A percentile compares a stretch with the other conserved stretches of the same genome.
phyloP scores from a whole-genome alignment of 2,329 filamentous ascomycete species.

The Fusarium zealandicum region DNA sequence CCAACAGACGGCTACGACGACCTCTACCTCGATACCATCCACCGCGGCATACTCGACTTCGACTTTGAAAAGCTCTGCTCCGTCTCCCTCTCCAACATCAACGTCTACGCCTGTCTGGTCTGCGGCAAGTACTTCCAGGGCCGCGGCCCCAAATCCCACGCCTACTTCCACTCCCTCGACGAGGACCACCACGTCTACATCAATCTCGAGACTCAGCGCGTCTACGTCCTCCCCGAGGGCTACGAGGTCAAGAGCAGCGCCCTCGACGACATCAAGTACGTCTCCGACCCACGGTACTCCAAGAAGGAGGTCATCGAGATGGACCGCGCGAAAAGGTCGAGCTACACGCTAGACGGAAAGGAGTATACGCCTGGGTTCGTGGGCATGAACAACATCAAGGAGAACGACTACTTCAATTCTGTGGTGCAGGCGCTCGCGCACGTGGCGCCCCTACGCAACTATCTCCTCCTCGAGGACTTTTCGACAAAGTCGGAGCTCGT shows the following conservation, averaged over 20 bases:
- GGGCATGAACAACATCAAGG: conserved; percentile 99
- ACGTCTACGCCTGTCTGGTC: conserved; percentile 96
- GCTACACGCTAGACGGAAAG: conserved; percentile 81
- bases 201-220: conserved; percentile 92
- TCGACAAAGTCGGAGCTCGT: conserved; percentile 77
- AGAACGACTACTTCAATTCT: conserved; percentile 98
- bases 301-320: conserved; percentile 81
- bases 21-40: conserved; percentile 96
- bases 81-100: conserved; percentile 94
- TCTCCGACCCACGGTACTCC: conserved; percentile 88
- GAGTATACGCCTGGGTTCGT: conserved; percentile 94
- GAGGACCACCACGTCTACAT: conserved; percentile 97
- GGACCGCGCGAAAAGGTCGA: conserved; percentile 68
- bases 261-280: conserved; percentile 97
- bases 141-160: conserved; percentile 89
- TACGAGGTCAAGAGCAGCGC: conserved; percentile 96
- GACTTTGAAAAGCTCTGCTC: conserved; percentile 99
- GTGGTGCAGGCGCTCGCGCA: conserved; percentile 91
- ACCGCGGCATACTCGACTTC: conserved; percentile 91
- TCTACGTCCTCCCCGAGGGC: conserved; percentile 92
- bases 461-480: conserved; percentile 86
- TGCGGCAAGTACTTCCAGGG: conserved; percentile 99
- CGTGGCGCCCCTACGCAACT: conserved; percentile 88
- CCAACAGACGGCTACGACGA: conserved; percentile 91
- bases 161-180: conserved; percentile 96